A percentile compares a stretch with the other conserved stretches of the same genome.
Conservation (phyloP, 495 filamentous ascomycete species). For the Xylaria acuta region DNA sequence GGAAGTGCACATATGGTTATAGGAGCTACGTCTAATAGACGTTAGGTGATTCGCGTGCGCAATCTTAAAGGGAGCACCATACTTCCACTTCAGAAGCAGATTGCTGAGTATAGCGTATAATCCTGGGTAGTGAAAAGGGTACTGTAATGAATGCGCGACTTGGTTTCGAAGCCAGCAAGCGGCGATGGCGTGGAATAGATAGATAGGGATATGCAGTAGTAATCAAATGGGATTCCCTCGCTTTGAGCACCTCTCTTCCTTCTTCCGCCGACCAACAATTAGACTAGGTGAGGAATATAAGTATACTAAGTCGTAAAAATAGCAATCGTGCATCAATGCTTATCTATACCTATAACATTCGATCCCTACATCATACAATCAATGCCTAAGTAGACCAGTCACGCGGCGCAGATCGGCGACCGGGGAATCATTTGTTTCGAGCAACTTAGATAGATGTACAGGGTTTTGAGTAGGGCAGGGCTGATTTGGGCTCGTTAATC, state of each 20-base stretch:
- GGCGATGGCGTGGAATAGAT: not conserved
- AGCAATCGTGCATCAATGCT: slow-evolving; percentile 3
- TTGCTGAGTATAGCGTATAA: not conserved
- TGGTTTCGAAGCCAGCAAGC: not conserved
- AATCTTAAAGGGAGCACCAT: not conserved
- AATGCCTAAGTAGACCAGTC: not conserved
- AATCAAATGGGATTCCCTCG: not conserved
- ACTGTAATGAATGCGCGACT: not conserved
- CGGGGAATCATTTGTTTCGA: not conserved
- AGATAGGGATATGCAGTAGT: not conserved
- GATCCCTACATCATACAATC: not conserved
- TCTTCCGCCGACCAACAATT: not conserved
- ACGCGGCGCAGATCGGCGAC: slow-evolving; percentile 2
- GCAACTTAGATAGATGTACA: too few species aligned
- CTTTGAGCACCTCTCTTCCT: not conserved
- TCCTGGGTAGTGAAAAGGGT: too few species aligned
- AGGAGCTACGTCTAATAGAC: not conserved
- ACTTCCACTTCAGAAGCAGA: not conserved
- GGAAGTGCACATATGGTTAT: too few species aligned
- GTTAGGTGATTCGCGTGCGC: not conserved
- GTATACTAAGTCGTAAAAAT: not conserved
- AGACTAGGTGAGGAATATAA: not conserved
- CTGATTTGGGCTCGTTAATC: not conserved
- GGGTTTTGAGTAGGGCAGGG: not conserved
- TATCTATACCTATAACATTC: slow-evolving; percentile 1